Conservation (phyloP, 306 rosid genomes). For the Cercis canadensis region DNA sequence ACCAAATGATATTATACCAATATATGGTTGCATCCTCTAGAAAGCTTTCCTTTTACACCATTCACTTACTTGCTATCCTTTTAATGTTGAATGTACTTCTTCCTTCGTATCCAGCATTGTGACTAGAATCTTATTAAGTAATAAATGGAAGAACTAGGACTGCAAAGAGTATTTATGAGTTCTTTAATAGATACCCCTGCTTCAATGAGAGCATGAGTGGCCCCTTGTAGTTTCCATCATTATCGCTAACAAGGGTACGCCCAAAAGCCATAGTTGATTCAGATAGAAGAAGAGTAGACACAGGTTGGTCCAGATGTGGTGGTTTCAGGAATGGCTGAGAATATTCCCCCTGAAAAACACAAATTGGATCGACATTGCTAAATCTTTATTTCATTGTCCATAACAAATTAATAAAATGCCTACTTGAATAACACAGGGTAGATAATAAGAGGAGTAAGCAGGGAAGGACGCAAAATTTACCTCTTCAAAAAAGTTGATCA, state of each 20-base stretch:
- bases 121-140: slow-evolving; percentile 41
- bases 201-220: slow-evolving; percentile 86
- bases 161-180: slow-evolving; percentile 39
- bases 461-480: slow-evolving; percentile 56
- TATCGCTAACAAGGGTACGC: slow-evolving; percentile 81
- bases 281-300: slow-evolving; percentile 83
- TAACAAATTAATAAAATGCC: slow-evolving; percentile 28
- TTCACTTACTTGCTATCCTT: slow-evolving; percentile 49
- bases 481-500: slow-evolving; percentile 94
- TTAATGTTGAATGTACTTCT: slow-evolving; percentile 49
- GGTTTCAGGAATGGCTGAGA: slow-evolving; percentile 99
- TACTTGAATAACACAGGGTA: slow-evolving; percentile 32
- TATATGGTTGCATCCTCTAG: too few species aligned
- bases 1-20: too few species aligned
- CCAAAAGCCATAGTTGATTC: slow-evolving; percentile 97
- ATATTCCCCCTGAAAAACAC: slow-evolving; percentile 71
- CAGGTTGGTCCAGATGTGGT: slow-evolving; percentile 97
- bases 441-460: slow-evolving; percentile 36
- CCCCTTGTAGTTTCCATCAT: slow-evolving; percentile 95
- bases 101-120: slow-evolving; percentile 51
- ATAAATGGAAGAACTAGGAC: slow-evolving; percentile 37
- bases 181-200: slow-evolving; percentile 72
- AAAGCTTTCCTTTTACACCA: too few species aligned
- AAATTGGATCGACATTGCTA: slow-evolving; percentile 13
- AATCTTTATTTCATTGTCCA: slow-evolving; percentile 32